Conservation (phyloP, 352 stramenopile species). For the Hyaloperonospora arabidopsidis region DNA sequence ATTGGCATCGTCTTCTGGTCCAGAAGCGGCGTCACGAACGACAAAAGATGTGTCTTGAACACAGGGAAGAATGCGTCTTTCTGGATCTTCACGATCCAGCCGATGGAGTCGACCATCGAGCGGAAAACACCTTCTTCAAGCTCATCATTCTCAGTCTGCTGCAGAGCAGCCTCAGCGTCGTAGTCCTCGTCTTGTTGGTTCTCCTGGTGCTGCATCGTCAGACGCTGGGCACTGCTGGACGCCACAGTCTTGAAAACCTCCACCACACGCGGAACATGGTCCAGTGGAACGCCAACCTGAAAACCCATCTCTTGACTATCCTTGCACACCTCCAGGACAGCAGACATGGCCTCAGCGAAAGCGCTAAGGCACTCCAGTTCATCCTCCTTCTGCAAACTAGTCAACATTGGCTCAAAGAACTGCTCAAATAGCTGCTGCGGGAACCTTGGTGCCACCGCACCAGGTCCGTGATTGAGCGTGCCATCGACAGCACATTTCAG, state of each 20-base stretch:
- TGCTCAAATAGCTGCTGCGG: constrained; percentile 78
- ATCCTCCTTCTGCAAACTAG: constrained; percentile 62
- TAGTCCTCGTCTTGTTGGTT: constrained; percentile 78
- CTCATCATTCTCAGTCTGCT: constrained; percentile 66
- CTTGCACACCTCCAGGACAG: constrained; percentile 73
- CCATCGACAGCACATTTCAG: constrained; percentile 66
- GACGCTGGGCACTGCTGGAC: constrained; percentile 50
- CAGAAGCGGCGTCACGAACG: constrained; percentile 63
- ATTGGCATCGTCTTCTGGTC: constrained; percentile 48
- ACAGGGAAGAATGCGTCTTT: constrained; percentile 69
- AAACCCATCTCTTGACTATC: constrained; percentile 70
- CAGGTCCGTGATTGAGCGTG: constrained; percentile 56
- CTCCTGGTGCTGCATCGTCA: constrained; percentile 47
- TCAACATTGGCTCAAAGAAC: constrained; percentile 68
- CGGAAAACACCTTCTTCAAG: constrained; percentile 72
- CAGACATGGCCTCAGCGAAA: constrained; percentile 67
- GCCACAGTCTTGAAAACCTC: constrained; percentile 68
- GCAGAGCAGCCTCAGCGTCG: constrained; percentile 60
- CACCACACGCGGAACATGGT: constrained; percentile 60
- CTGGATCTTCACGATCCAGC: constrained; percentile 80
- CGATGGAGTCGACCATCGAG: constrained; percentile 78
- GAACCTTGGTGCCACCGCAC: constrained; percentile 46
- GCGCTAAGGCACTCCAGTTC: constrained; percentile 73
- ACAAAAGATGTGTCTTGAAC: constrained; percentile 59
- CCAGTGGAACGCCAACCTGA: constrained; percentile 52